Evolutionary conservation across 305 asterid species (phyloP).

Genomic region (Andrographis paniculata): DNA sequence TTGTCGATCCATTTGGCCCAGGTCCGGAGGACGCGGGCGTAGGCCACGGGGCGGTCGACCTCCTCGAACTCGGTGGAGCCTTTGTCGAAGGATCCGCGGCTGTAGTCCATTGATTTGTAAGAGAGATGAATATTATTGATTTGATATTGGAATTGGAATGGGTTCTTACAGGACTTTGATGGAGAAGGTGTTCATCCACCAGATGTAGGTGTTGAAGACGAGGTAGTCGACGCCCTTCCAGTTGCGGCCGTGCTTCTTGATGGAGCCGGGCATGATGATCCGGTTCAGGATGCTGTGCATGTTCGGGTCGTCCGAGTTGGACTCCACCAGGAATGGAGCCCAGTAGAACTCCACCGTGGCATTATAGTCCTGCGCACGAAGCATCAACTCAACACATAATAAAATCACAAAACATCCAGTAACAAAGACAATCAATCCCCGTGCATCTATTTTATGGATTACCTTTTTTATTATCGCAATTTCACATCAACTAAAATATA

Average conservation of each 20-base stretch:
- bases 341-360: conserved; percentile 87
- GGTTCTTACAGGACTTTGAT: conserved; percentile 82
- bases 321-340: conserved; percentile 79
- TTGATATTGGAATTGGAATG: not conserved
- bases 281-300: conserved; percentile 90
- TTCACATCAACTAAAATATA: too few relatives aligned
- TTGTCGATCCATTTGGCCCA: conserved; percentile 89
- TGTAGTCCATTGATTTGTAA: too few relatives aligned
- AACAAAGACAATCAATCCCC: too few relatives aligned
- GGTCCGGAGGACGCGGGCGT: conserved; percentile 63
- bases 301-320: conserved; percentile 86
- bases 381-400: too few relatives aligned
- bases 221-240: conserved; percentile 87
- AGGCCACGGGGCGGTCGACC: conserved; percentile 64
- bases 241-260: conserved; percentile 70
- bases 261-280: conserved; percentile 77
- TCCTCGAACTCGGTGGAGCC: conserved; percentile 76
- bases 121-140: too few relatives aligned
- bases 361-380: conserved; percentile 70
- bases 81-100: conserved; percentile 78
- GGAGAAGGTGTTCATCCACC: conserved; percentile 96
- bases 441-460: too few relatives aligned
- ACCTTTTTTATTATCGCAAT: too few relatives aligned
- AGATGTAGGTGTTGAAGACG: conserved; percentile 80
- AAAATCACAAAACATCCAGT: too few relatives aligned